A percentile compares a stretch with the other conserved stretches of the same genome.
These are phyloP conservation scores for Pachyrhizus erosus DNA, from an alignment of 306 rosid species.

Conservation along the genomic window DNA sequence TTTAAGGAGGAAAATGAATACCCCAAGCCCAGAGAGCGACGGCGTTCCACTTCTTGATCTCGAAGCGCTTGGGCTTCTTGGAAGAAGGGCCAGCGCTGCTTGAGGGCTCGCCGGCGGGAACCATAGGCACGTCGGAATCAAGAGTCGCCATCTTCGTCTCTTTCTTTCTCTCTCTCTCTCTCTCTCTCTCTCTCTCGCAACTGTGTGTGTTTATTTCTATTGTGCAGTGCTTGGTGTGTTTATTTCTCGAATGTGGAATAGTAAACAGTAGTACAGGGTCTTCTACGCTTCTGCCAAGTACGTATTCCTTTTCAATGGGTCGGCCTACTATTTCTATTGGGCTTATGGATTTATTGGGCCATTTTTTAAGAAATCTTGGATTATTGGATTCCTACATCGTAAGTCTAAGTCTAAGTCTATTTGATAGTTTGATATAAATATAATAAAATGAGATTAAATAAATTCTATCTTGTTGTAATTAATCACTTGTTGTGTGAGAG, in stretches of 20 bases:
- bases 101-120: constrained; percentile 73
- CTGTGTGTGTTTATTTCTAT: neutral
- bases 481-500: too few species aligned
- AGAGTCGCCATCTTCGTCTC: constrained; percentile 64
- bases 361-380: too few species aligned
- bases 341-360: too few species aligned
- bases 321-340: neutral
- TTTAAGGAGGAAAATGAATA: constrained; percentile 42
- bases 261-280: too few species aligned
- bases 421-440: too few species aligned
- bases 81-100: constrained; percentile 68
- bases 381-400: too few species aligned
- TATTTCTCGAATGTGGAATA: neutral
- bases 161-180: neutral
- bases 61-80: constrained; percentile 84
- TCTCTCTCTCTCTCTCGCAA: neutral
- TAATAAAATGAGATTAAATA: too few species aligned
- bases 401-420: too few species aligned
- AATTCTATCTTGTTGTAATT: too few species aligned
- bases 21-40: constrained; percentile 99
- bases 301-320: neutral
- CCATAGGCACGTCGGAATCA: constrained; percentile 76
- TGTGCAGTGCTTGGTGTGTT: neutral
- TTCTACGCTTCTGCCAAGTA: neutral
- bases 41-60: constrained; percentile 96